A percentile compares a stretch with the other conserved stretches of the same genome.
Conservation (phyloP, 345 rosid genomes). For the Kandelia obovata region DNA sequence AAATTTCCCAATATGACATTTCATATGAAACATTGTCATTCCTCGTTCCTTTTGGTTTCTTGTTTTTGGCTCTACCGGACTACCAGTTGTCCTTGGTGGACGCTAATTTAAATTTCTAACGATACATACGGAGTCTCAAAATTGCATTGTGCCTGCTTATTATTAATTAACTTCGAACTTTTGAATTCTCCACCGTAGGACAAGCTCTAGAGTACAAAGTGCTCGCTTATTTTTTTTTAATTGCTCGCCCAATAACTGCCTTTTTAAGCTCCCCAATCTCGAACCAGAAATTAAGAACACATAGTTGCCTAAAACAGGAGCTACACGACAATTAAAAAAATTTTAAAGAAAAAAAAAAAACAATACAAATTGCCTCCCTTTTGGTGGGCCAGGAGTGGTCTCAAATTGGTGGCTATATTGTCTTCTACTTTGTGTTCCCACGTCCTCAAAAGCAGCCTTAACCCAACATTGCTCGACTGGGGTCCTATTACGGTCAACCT, state of each 20-base stretch:
- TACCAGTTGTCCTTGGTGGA: too few relatives aligned
- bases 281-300: constrained; percentile 3
- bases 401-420: constrained; percentile 48
- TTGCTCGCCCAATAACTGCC: background rate
- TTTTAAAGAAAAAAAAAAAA: constrained; percentile 8
- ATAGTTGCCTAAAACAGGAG: constrained; percentile 24
- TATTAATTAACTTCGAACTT: background rate
- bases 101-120: constrained; percentile 12
- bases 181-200: constrained; percentile 3
- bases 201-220: constrained; percentile 18
- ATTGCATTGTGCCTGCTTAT: background rate
- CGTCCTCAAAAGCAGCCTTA: constrained; percentile 49
- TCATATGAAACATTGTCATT: too few relatives aligned
- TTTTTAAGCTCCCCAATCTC: constrained; percentile 22
- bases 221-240: constrained; percentile 17
- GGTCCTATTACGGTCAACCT: constrained; percentile 34
- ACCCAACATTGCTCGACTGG: constrained; percentile 26
- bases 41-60: too few relatives aligned
- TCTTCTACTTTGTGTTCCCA: constrained; percentile 50
- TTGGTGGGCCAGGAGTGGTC: constrained; percentile 44
- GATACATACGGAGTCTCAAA: background rate
- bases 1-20: too few relatives aligned
- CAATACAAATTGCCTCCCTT: constrained; percentile 34
- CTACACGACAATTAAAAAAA: constrained; percentile 34
- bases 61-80: too few relatives aligned